Conservation (phyloP, 768 basidiomycete genomes). For the Omphalotus guepiniiformis region DNA sequence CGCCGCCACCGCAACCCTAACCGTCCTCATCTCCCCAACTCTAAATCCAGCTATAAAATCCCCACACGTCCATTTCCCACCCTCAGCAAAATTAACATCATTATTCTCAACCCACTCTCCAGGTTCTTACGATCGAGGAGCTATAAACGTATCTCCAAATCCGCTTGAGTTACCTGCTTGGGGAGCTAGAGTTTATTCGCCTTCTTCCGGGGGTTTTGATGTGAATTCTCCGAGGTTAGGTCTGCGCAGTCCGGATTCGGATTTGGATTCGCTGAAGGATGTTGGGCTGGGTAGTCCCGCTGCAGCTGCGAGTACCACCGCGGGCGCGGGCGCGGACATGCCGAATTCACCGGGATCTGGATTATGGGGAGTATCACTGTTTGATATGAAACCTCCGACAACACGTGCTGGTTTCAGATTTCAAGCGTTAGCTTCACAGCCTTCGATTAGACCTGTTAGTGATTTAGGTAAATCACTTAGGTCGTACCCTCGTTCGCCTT, state of each 20-base stretch:
- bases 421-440: constrained; percentile 2
- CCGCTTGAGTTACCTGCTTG: constrained; percentile 3
- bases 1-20: not conserved
- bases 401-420: constrained; percentile 6
- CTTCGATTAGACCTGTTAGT: constrained; percentile 3
- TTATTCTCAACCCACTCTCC: constrained; percentile 4
- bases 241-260: not conserved
- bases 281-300: constrained; percentile 1
- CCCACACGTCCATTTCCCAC: constrained; percentile 3
- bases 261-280: not conserved
- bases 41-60: too few relatives aligned
- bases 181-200: constrained; percentile 4
- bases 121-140: constrained; percentile 4
- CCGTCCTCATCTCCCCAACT: not conserved
- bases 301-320: not conserved
- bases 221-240: too few relatives aligned
- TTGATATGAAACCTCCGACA: constrained; percentile 1
- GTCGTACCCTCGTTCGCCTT: constrained; percentile 6
- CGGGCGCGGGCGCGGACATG: not conserved
- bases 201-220: not conserved
- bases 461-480: not conserved
- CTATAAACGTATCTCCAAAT: constrained; percentile 1
- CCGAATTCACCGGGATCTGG: not conserved
- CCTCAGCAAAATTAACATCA: constrained; percentile 1
- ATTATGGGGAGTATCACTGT: too few relatives aligned